Conservation (phyloP, 2,329 filamentous ascomycete species). For the Thyridium curvatum region DNA sequence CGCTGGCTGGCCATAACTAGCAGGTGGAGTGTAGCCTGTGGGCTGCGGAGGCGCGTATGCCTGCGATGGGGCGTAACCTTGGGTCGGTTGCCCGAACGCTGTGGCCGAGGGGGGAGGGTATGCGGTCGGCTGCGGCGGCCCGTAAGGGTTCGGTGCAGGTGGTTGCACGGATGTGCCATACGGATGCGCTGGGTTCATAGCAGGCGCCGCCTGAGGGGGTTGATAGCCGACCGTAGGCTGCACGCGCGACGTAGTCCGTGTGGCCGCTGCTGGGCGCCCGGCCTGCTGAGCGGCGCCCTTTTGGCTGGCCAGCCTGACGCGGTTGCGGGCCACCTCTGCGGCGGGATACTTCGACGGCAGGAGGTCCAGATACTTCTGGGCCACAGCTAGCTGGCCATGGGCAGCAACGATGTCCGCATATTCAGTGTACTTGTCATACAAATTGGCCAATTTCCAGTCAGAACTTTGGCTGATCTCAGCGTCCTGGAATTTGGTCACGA, state of each 20-base stretch:
- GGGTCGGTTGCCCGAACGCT: slow-evolving; percentile 15
- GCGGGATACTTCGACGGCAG: slow-evolving; percentile 78
- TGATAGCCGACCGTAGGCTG: slow-evolving; percentile 40
- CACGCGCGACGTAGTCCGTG: slow-evolving; percentile 30
- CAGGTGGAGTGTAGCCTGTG: slow-evolving; percentile 50
- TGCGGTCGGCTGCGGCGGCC: slow-evolving; percentile 8
- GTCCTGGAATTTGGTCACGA: slow-evolving; percentile 89
- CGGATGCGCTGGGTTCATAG: slow-evolving; percentile 19
- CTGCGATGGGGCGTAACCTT: slow-evolving; percentile 29
- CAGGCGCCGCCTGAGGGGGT: slow-evolving; percentile 31
- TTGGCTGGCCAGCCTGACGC: slow-evolving; percentile 77
- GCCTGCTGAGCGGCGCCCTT: slow-evolving; percentile 36
- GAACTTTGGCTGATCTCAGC: slow-evolving; percentile 61
- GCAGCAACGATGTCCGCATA: slow-evolving; percentile 93
- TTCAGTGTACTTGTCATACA: slow-evolving; percentile 95
- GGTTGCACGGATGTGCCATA: slow-evolving; percentile 23
- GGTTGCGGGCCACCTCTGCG: slow-evolving; percentile 78
- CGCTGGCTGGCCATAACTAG: slow-evolving; percentile 30
- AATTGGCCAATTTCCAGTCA: slow-evolving; percentile 79
- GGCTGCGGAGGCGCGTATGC: slow-evolving; percentile 15
- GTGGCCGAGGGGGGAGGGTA: slow-evolving; percentile 24
- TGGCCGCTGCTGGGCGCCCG: slow-evolving; percentile 20
- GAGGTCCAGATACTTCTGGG: slow-evolving; percentile 86
- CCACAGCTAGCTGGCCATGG: slow-evolving; percentile 79
- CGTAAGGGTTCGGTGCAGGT: slow-evolving; percentile 38